These are phyloP conservation scores for Candida vartiovaarae DNA, from an alignment of 805 yeast genomes.

Conservation along the genomic window DNA sequence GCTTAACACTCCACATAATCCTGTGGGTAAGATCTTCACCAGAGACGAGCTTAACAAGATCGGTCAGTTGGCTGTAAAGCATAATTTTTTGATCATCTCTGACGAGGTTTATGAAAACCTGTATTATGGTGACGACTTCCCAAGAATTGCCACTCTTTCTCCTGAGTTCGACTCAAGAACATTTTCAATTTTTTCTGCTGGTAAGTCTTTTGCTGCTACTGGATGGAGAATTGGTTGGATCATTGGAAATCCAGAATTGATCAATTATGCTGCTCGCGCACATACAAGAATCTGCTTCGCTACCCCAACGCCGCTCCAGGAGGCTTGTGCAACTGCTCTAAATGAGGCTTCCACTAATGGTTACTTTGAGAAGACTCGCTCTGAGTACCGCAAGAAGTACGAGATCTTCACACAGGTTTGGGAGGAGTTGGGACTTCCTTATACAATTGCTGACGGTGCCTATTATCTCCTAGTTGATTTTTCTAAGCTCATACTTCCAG, in stretches of 20 bases:
- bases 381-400: conserved; percentile 65
- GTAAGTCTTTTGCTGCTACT: conserved; percentile 97
- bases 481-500: conserved; percentile 73
- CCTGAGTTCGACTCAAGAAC: conserved; percentile 78
- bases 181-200: conserved; percentile 92
- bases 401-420: conserved; percentile 66
- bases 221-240: conserved; percentile 99
- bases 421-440: conserved; percentile 83
- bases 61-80: conserved; percentile 78
- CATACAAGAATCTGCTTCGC: conserved; percentile 93
- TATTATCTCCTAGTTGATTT: conserved; percentile 88
- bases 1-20: conserved; percentile 93
- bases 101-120: conserved; percentile 96
- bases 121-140: conserved; percentile 60
- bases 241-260: conserved; percentile 75
- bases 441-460: conserved; percentile 89
- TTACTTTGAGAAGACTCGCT: conserved; percentile 67
- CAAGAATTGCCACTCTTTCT: conserved; percentile 75
- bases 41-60: conserved; percentile 65
- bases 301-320: conserved; percentile 87
- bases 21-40: conserved; percentile 85
- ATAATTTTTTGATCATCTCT: conserved; percentile 75
- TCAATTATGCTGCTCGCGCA: conserved; percentile 78
- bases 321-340: conserved; percentile 80
- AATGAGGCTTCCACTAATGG: conserved; percentile 48